Base-by-base conservation (phyloP, 2,329 filamentous ascomycete genomes). In the Chrysoporthe austroafricana region DNA sequence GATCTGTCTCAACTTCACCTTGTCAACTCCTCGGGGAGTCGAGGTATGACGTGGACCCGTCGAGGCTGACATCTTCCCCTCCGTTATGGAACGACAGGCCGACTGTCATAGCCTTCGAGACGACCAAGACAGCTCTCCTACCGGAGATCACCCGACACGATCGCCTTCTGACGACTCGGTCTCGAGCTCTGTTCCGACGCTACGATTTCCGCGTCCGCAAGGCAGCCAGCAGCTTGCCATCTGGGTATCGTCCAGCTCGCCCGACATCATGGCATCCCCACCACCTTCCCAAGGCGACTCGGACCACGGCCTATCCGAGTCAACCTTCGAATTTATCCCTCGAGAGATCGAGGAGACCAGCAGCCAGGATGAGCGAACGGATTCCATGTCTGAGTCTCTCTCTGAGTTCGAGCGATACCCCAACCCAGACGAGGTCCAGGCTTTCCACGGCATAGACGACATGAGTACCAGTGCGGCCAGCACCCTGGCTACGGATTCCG, bases 161-260 rank as follows among this genome's bases (percentile, higher is more conserved):
- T 73, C 65, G 72, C 72, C 68, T 77, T 64, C 44, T 65, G 65
- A 58, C n/a, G 34, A 50, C 44, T 54, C 64, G 63, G 63, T 34
- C 59, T 69, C 70, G 54, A 65, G 46, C 44, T 67, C 70, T 48
- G 80, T 84, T 63, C 84, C 85, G 4, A 81, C 80, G 39, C 80
- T 89, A 58, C 83, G 85, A 67, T 88, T 88, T 66, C 86, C 86
- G 66, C 81, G 79, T 56, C 86, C 86, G 0, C 81, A 84, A 73
- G 86, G 85, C 64, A 88, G 83, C 71, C 80, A 81, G 66, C 79
- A 82, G 62, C 83, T 89, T 52, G 86, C 86, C 73, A 84, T 85
- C 80, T 88, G 86, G 86, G 80, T 89, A 61, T 86, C 85, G 7
- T 83, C 81, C 64, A 88, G 85, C 73, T 82, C 85, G 42, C 85